Conservation (phyloP, 1,284 basidiomycete species). For the Tausonia pullulans region DNA sequence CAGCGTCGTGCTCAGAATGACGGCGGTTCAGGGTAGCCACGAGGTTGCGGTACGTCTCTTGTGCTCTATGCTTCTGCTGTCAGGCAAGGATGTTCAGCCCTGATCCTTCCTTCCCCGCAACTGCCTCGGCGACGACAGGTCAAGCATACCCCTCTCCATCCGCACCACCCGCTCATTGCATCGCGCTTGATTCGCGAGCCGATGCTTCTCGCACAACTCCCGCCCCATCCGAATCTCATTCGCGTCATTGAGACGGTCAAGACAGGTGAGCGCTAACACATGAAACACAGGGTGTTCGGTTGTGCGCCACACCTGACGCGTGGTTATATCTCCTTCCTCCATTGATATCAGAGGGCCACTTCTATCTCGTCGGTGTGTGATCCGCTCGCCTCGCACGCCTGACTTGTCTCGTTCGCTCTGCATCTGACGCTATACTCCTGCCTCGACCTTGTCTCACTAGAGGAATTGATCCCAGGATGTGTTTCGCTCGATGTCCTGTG, state of each 20-base stretch:
- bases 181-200: conserved; percentile 44
- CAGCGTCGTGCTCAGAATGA: conserved; percentile 34
- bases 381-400: background rate
- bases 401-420: background rate
- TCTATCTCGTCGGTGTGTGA: conserved; percentile 43
- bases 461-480: conserved; percentile 40
- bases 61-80: background rate
- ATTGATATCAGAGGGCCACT: conserved; percentile 35
- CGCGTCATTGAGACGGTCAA: conserved; percentile 37
- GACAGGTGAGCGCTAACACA: no score
- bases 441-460: conserved; percentile 14
- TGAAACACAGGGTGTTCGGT: no score
- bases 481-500: conserved; percentile 31
- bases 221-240: conserved; percentile 44
- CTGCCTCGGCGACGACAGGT: conserved; percentile 30
- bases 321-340: no score
- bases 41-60: conserved; percentile 24
- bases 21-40: conserved; percentile 26
- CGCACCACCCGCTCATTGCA: conserved; percentile 46
- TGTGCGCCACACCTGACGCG: no score
- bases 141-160: conserved; percentile 46
- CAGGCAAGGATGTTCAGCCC: background rate
- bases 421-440: background rate
- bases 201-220: conserved; percentile 42
- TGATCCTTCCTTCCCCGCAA: background rate